Conservation (phyloP, 106 monocot species). For the Amphibolis antarctica region DNA sequence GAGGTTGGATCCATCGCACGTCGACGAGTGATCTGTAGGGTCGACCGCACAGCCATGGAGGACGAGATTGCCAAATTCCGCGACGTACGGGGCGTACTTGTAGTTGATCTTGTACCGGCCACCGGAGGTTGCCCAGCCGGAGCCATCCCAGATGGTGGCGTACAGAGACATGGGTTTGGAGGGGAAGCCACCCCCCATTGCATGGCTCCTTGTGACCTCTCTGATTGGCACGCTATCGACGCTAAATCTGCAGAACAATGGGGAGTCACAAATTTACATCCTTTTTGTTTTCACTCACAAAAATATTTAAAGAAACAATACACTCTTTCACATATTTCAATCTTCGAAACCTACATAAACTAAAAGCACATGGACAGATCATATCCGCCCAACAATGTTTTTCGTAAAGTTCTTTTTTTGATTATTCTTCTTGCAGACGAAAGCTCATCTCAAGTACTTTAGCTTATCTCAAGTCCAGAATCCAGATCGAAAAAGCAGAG, state of each 20-base stretch:
- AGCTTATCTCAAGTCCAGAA: too few relatives aligned
- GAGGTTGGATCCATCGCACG: constrained; percentile 6
- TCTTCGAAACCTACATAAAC: too few relatives aligned
- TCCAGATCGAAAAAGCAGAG: too few relatives aligned
- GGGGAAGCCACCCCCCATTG: constrained; percentile 40
- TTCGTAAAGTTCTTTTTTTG: too few relatives aligned
- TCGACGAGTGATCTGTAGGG: constrained; percentile 11
- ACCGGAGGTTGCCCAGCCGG: constrained; percentile 58
- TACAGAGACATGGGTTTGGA: constrained; percentile 69
- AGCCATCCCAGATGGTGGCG: constrained; percentile 80
- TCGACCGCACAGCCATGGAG: constrained; percentile 38
- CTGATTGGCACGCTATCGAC: constrained; percentile 45
- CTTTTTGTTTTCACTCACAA: too few relatives aligned
- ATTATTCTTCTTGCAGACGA: too few relatives aligned
- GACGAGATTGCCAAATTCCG: constrained; percentile 42
- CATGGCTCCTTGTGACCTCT: constrained; percentile 28
- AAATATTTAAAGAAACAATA: too few relatives aligned
- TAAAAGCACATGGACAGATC: too few relatives aligned
- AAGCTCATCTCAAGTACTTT: too few relatives aligned
- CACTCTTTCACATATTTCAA: too few relatives aligned
- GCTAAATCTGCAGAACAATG: constrained; percentile 43
- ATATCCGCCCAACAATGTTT: too few relatives aligned
- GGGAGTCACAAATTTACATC: too few relatives aligned
- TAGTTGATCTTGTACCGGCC: constrained; percentile 61
- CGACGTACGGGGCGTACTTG: constrained; percentile 44